These are phyloP conservation scores for Delonix regia DNA, from an alignment of 306 rosid species.

Conservation along the genomic window DNA sequence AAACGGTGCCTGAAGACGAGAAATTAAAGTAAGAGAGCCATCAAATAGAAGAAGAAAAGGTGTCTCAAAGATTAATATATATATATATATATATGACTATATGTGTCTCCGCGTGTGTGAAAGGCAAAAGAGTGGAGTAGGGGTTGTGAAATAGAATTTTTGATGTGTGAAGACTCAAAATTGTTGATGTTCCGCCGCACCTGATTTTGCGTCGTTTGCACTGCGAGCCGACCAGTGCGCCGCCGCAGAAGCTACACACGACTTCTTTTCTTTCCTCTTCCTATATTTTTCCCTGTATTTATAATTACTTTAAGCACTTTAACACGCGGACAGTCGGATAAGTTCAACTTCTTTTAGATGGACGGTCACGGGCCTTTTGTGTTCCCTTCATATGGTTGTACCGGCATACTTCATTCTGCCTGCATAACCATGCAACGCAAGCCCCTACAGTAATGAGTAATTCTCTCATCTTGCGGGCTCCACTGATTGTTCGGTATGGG, in stretches of 20 bases:
- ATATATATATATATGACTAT: not conserved
- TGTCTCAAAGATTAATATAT: too few relatives aligned
- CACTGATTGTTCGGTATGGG: not conserved
- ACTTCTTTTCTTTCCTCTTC: not conserved
- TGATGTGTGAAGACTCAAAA: not conserved
- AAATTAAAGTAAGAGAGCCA: not conserved
- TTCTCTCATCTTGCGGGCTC: not conserved
- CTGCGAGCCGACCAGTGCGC: slow-evolving; percentile 29
- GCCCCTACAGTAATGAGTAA: too few relatives aligned
- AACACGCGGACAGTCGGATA: slow-evolving; percentile 50
- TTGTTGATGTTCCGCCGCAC: slow-evolving; percentile 34
- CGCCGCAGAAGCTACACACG: slow-evolving; percentile 40
- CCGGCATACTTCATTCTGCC: too few relatives aligned
- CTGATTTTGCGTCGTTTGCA: slow-evolving; percentile 34
- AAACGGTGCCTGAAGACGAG: not conserved
- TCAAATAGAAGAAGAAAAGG: slow-evolving; percentile 10
- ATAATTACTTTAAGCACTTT: not conserved
- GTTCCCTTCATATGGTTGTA: slow-evolving; percentile 21
- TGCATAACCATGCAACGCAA: too few relatives aligned
- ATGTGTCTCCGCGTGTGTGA: not conserved
- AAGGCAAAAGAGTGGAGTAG: not conserved
- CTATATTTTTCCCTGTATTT: not conserved
- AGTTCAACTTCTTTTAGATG: slow-evolving; percentile 28
- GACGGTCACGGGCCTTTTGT: slow-evolving; percentile 56
- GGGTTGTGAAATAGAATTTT: not conserved